phyloP scores from a whole-genome alignment of 2,329 filamentous ascomycete species.

The Diaporthe vaccinii region DNA sequence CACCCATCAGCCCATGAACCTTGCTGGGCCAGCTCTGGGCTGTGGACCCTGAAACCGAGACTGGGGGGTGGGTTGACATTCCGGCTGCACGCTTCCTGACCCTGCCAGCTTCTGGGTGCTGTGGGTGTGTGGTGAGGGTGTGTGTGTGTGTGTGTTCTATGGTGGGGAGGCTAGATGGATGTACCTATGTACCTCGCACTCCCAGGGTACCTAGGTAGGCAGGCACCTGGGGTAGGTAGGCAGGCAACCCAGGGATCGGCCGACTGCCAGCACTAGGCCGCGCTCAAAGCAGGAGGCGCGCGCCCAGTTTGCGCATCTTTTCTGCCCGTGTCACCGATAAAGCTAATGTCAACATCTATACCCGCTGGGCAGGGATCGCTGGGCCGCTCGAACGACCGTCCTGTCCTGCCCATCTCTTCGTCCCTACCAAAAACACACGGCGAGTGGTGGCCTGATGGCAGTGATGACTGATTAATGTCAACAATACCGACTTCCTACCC shows the following conservation, averaged over 20 bases:
- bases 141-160: background rate
- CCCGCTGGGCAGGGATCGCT: constrained; percentile 10
- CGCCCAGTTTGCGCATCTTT: constrained; percentile 30
- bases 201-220: background rate
- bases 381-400: constrained; percentile 3
- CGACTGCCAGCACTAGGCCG: constrained; percentile 15
- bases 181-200: constrained; percentile 5
- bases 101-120: constrained; percentile 5
- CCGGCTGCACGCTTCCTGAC: constrained; percentile 32
- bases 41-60: constrained; percentile 33
- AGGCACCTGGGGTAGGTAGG: background rate
- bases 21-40: constrained; percentile 20
- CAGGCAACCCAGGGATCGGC: constrained; percentile 11
- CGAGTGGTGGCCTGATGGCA: constrained; percentile 5
- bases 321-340: constrained; percentile 29
- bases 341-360: constrained; percentile 25
- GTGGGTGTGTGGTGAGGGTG: background rate
- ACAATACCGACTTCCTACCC: background rate
- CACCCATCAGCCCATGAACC: background rate
- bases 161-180: background rate
- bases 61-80: constrained; percentile 18
- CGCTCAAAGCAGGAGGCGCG: constrained; percentile 37
- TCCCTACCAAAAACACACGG: background rate
- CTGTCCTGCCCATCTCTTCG: background rate
- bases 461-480: background rate